Evolutionary conservation across 305 asterid species (phyloP).

Genomic region (Rubia peregrina): DNA sequence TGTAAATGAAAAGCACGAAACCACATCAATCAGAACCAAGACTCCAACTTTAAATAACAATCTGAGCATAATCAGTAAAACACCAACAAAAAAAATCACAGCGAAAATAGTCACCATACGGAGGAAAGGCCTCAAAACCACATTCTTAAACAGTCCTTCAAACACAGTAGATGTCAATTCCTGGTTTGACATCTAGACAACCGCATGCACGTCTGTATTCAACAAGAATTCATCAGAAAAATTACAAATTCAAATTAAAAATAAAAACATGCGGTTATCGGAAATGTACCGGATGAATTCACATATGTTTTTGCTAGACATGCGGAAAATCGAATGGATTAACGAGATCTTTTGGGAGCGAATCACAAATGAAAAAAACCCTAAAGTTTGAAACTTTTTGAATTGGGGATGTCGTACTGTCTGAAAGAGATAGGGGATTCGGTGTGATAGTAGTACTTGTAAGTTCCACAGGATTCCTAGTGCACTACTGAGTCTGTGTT

Average conservation of each 20-base stretch:
- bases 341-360: conserved; percentile 27
- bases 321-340: conserved; percentile 2
- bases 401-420: background rate
- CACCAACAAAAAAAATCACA: background rate
- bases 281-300: conserved; percentile 1
- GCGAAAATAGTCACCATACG: conserved; percentile 21
- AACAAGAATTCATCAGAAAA: background rate
- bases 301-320: background rate
- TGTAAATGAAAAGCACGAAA: conserved; percentile 21
- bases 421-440: background rate
- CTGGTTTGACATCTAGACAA: conserved; percentile 36
- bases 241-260: background rate
- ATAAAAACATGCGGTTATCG: background rate
- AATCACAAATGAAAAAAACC: background rate
- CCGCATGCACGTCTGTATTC: conserved; percentile 13
- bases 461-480: conserved; percentile 1
- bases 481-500: background rate
- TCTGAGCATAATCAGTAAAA: conserved; percentile 3
- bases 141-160: conserved; percentile 30
- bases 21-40: conserved; percentile 16
- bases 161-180: conserved; percentile 23
- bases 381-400: conserved; percentile 3
- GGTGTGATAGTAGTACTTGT: background rate
- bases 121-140: conserved; percentile 28
- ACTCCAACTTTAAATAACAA: background rate